Conservation (phyloP, 78 protist species). For the Bigelowiella natans region DNA sequence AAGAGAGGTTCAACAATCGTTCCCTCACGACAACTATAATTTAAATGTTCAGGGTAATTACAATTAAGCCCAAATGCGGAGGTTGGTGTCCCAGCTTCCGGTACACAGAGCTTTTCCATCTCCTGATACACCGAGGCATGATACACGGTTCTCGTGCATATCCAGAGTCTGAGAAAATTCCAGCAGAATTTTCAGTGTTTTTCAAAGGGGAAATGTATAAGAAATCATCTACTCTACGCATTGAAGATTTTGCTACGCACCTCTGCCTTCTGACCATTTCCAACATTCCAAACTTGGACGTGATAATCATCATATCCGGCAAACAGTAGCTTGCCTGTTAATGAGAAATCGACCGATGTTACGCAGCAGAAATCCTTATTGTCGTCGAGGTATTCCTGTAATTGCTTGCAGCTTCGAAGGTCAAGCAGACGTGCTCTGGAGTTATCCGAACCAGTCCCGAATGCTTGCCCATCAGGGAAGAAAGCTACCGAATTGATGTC, state of each 20-base stretch:
- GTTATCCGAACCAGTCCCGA: conserved; percentile 79
- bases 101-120: conserved; percentile 93
- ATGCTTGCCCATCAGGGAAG: conserved; percentile 33
- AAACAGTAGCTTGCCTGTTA: not conserved
- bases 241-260: no score
- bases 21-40: no score
- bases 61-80: no score
- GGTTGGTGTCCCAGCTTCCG: conserved; percentile 77
- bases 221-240: no score
- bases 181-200: no score
- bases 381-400: conserved; percentile 62
- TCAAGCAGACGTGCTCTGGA: conserved; percentile 80
- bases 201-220: no score
- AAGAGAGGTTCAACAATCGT: no score
- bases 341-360: conserved; percentile 73
- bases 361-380: conserved; percentile 64
- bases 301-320: no score
- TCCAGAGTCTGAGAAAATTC: no score
- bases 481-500: conserved; percentile 82
- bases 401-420: conserved; percentile 79
- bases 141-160: conserved; percentile 85
- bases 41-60: no score
- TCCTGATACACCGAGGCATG: conserved; percentile 74
- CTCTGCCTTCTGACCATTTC: no score
- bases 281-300: no score